phyloP scores from a whole-genome alignment of 345 rosid species.

The Pistacia integerrima region DNA sequence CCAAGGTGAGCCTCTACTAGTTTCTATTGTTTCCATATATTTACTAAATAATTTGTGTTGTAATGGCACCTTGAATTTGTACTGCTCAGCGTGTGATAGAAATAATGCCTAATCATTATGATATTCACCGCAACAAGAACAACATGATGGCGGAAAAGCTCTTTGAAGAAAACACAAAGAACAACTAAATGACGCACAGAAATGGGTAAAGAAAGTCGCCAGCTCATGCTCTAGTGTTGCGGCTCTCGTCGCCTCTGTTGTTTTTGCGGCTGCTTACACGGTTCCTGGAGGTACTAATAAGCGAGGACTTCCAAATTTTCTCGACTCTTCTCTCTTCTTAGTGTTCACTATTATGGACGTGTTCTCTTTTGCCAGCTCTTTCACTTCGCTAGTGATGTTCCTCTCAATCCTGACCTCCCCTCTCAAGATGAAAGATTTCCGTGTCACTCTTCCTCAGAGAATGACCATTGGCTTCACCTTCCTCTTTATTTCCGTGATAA shows the following conservation, averaged over 20 bases:
- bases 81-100: neutral
- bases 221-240: neutral
- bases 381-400: constrained; percentile 34
- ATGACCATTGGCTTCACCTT: constrained; percentile 25
- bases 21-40: neutral
- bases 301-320: constrained; percentile 22
- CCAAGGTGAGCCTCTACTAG: neutral
- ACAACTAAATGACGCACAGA: neutral
- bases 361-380: constrained; percentile 20
- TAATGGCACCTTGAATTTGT: too few species aligned
- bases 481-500: constrained; percentile 27
- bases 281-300: neutral
- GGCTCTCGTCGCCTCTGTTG: neutral
- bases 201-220: neutral
- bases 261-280: neutral
- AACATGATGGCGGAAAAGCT: neutral
- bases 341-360: constrained; percentile 31
- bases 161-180: neutral
- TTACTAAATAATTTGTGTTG: neutral
- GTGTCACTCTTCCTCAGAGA: constrained; percentile 10
- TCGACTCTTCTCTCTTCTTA: constrained; percentile 12
- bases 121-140: neutral
- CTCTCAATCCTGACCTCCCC: constrained; percentile 33
- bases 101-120: neutral
- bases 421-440: constrained; percentile 10